Base-by-base conservation (phyloP, 345 rosid species). In the Bretschneidera sinensis region DNA sequence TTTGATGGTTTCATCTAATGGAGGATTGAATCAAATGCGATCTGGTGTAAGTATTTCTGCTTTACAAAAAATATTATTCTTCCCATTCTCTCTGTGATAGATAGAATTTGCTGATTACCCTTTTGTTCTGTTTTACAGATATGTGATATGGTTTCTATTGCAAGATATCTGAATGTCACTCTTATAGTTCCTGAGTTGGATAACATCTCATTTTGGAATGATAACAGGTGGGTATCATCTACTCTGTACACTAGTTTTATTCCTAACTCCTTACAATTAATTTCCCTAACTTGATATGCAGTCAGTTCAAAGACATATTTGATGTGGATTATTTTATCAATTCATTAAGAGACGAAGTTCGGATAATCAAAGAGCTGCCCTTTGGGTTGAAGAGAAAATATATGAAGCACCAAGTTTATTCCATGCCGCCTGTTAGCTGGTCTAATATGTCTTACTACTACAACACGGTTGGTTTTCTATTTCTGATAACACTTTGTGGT, bases 361-460 rank as follows among this genome's bases (percentile, higher is more conserved):
- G 69, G 51, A 71, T 80, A 68, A 43, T 78, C 39, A 78, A 69
- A 62, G 78, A 78, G 49, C 50, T 80, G 56, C 88, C 88, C 28
- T 66, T 79, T 0, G 20, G 50, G 62, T 62, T 51, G 43, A 75
- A 71, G 73, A 57, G 24, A 43, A 77, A 74, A 54, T 68, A 9
- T 24, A 22, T 7, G 73, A 77, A 52, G 31, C 57, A 21, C 43
- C n/a, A n/a, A n/a, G n/a, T 62, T 16, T 69, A 64, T 51, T 65
- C 80, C 43, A 70, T 82, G 84, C 74, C 84, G 9, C 82, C 84
- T 6, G 35, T 77, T 50, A 82, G 81, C 49, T 82, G 84, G 87
- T 79, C 87, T 14, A 70, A 82, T 62, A 70, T 82, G 71, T 69
- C 87, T 17, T 82, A 79, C 62, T 82, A 82, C 62, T 71, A 65